phyloP scores from a whole-genome alignment of 257 asterid species.

The Ocimum tenuiflorum region DNA sequence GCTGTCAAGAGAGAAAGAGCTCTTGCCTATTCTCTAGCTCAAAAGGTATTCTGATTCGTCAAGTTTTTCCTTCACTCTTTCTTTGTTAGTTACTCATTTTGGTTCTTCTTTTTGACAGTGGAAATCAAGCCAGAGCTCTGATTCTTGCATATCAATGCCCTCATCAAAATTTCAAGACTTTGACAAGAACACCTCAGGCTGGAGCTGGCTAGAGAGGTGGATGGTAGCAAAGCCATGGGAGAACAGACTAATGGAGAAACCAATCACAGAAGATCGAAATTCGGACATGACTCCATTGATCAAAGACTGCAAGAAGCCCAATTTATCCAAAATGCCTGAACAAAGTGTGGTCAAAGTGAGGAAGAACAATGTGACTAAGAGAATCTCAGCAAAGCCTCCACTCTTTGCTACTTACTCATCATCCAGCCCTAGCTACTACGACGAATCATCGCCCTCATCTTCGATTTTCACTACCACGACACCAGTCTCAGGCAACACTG shows the following conservation, averaged over 20 bases:
- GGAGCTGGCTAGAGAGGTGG: slow-evolving; percentile 99
- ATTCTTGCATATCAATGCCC: slow-evolving; percentile 33
- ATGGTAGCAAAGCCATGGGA: slow-evolving; percentile 99
- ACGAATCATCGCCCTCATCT: slow-evolving; percentile 74
- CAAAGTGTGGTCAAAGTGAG: slow-evolving; percentile 40
- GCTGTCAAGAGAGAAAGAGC: slow-evolving; percentile 87
- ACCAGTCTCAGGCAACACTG: slow-evolving; percentile 46
- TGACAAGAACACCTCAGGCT: slow-evolving; percentile 53
- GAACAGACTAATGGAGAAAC: slow-evolving; percentile 67
- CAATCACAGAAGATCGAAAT: slow-evolving; percentile 23
- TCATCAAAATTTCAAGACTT: slow-evolving; percentile 34
- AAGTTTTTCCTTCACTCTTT: background rate
- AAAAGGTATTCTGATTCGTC: slow-evolving; percentile 43
- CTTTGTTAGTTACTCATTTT: background rate
- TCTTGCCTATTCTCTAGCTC: slow-evolving; percentile 70
- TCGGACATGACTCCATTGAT: slow-evolving; percentile 42
- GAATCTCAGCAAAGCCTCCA: slow-evolving; percentile 71
- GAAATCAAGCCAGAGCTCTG: slow-evolving; percentile 44
- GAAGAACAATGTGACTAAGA: slow-evolving; percentile 60
- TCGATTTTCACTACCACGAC: slow-evolving; percentile 70
- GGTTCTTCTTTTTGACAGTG: slow-evolving; percentile 32
- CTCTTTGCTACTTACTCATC: slow-evolving; percentile 43
- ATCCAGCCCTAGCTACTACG: slow-evolving; percentile 65
- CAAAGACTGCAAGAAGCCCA: slow-evolving; percentile 20
- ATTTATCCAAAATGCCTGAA: slow-evolving; percentile 37